A percentile compares a stretch with the other conserved stretches of the same genome.
Evolutionary conservation across 108 stramenopile genomes (phyloP).

Genomic region (Seminavis robusta): DNA sequence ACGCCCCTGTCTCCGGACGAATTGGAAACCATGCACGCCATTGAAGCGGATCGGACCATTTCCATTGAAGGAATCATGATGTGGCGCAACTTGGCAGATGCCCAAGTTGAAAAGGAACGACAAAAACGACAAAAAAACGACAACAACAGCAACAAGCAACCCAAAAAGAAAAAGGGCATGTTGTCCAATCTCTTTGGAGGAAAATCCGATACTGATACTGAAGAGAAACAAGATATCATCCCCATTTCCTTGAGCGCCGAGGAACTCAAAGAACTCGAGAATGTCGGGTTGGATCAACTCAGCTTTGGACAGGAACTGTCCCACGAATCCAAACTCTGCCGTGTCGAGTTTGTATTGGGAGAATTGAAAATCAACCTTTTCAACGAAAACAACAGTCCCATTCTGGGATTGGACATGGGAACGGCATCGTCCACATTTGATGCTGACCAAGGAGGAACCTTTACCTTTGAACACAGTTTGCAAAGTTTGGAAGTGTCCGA

Average conservation of each 20-base stretch:
- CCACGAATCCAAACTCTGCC: constrained; percentile 64
- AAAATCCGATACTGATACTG: constrained; percentile 9
- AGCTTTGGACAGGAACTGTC: constrained; percentile 46
- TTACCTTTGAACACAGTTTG: constrained; percentile 53
- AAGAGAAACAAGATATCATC: no score
- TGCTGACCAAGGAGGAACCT: constrained; percentile 77
- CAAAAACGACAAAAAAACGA: constrained; percentile 31
- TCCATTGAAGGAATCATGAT: constrained; percentile 76
- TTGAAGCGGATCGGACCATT: constrained; percentile 75
- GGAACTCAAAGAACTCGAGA: constrained; percentile 78
- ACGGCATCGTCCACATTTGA: constrained; percentile 63
- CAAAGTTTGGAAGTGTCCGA: constrained; percentile 64
- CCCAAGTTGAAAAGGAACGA: constrained; percentile 62
- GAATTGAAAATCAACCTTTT: constrained; percentile 66
- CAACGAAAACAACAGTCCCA: constrained; percentile 29
- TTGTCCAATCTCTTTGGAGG: constrained; percentile 50
- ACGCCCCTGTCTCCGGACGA: constrained; percentile 45
- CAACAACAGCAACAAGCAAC: constrained; percentile 17
- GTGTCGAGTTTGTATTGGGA: constrained; percentile 60
- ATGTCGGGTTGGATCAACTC: constrained; percentile 34
- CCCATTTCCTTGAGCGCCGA: constrained; percentile 63
- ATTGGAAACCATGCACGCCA: constrained; percentile 27
- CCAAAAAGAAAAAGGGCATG: constrained; percentile 5
- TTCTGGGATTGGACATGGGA: constrained; percentile 76
- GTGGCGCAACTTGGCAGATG: constrained; percentile 83